A percentile compares a stretch with the other conserved stretches of the same genome.
Evolutionary conservation across 352 stramenopile genomes (phyloP).

Genomic region (Phytophthora uliginosa): DNA sequence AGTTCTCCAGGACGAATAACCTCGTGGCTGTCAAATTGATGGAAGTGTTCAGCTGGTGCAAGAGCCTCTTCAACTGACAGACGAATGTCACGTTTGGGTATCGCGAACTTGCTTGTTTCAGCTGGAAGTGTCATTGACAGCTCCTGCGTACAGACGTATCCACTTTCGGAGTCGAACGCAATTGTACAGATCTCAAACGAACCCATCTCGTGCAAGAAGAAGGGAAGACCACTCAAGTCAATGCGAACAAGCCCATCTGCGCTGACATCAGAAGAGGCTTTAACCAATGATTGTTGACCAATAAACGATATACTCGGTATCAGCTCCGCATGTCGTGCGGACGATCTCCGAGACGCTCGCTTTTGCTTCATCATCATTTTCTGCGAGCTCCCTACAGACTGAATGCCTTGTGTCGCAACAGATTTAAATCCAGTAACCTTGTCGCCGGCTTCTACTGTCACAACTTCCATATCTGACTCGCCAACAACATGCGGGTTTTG

Average conservation of each 20-base stretch:
- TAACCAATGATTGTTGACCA: slow-evolving; percentile 28
- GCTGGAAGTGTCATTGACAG: slow-evolving; percentile 26
- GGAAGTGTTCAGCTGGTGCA: slow-evolving; percentile 38
- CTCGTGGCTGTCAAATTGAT: slow-evolving; percentile 49
- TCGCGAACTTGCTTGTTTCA: slow-evolving; percentile 1
- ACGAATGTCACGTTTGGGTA: slow-evolving; percentile 42
- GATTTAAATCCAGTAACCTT: slow-evolving; percentile 45
- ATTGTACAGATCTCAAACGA: slow-evolving; percentile 51
- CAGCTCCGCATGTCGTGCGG: not conserved
- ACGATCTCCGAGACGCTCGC: not conserved
- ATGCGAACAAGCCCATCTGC: slow-evolving; percentile 30
- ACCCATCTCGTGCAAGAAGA: slow-evolving; percentile 25
- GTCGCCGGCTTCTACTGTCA: slow-evolving; percentile 46
- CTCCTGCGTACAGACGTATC: slow-evolving; percentile 33
- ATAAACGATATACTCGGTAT: slow-evolving; percentile 48
- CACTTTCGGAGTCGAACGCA: slow-evolving; percentile 34
- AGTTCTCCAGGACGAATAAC: slow-evolving; percentile 34
- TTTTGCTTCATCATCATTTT: slow-evolving; percentile 1
- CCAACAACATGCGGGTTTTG: slow-evolving; percentile 61
- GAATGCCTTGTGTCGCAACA: slow-evolving; percentile 11
- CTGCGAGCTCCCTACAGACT: slow-evolving; percentile 5
- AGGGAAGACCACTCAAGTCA: slow-evolving; percentile 19
- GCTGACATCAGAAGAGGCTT: slow-evolving; percentile 26
- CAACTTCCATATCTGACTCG: slow-evolving; percentile 60
- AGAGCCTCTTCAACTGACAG: slow-evolving; percentile 40